A percentile compares a stretch with the other conserved stretches of the same genome.
phyloP scores from a whole-genome alignment of 257 asterid species.

The Anisodus acutangulus region DNA sequence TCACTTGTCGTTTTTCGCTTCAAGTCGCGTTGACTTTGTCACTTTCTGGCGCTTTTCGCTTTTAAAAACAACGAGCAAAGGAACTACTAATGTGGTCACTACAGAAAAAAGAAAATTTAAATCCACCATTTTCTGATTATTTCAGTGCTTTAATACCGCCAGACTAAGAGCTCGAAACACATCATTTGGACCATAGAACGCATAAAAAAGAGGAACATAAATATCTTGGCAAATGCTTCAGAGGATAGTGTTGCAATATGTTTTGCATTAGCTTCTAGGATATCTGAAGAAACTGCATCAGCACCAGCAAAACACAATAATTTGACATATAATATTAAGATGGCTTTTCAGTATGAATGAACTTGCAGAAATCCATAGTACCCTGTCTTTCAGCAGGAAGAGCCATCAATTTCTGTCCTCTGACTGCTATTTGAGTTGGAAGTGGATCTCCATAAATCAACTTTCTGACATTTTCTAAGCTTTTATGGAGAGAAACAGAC shows the following conservation, averaged over 20 bases:
- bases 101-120: neutral
- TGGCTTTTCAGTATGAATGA: slow-evolving; percentile 22
- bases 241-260: slow-evolving; percentile 56
- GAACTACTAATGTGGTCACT: neutral
- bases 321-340: slow-evolving; percentile 7
- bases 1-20: slow-evolving; percentile 20
- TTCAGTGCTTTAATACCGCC: neutral
- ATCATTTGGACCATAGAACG: neutral
- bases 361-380: slow-evolving; percentile 21
- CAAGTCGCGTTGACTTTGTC: neutral
- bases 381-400: slow-evolving; percentile 29
- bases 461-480: slow-evolving; percentile 40
- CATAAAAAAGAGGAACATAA: neutral
- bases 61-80: neutral
- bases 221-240: slow-evolving; percentile 57
- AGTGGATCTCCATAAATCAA: slow-evolving; percentile 40
- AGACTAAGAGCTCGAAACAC: neutral
- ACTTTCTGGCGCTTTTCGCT: neutral
- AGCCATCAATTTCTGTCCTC: slow-evolving; percentile 32
- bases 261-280: slow-evolving; percentile 64
- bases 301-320: neutral
- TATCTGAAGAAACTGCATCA: slow-evolving; percentile 44
- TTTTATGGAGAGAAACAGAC: slow-evolving; percentile 65
- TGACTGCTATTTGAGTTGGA: slow-evolving; percentile 44
- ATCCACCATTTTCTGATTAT: slow-evolving; percentile 11